Conservation (phyloP, 257 asterid species). For the Scutellaria baicalensis region DNA sequence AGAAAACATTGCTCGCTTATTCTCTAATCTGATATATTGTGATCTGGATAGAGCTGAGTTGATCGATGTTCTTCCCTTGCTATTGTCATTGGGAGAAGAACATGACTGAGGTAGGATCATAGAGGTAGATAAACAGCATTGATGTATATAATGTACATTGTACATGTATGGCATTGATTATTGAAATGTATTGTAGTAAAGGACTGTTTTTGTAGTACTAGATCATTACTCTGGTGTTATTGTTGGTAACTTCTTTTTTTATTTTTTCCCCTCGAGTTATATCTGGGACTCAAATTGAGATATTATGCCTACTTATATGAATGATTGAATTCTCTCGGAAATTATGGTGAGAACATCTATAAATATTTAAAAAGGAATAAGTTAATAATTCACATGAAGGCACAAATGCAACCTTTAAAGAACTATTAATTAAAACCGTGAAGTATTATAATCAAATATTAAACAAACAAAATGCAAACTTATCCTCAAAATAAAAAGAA, state of each 20-base stretch:
- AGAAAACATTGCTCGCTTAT: background rate
- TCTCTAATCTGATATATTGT: background rate
- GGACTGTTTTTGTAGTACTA: background rate
- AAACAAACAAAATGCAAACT: too few species aligned
- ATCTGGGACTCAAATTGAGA: background rate
- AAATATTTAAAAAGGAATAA: too few species aligned
- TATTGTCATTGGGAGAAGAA: background rate
- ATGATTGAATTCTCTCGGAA: too few species aligned
- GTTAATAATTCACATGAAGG: too few species aligned
- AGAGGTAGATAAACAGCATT: conserved; percentile 13
- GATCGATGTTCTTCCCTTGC: background rate
- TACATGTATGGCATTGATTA: background rate
- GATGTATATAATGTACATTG: conserved; percentile 18
- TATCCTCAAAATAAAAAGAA: too few species aligned
- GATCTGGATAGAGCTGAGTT: background rate
- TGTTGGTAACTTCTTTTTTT: background rate
- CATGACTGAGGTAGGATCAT: background rate
- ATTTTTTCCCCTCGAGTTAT: background rate
- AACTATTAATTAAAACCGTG: too few species aligned
- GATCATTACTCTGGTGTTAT: background rate
- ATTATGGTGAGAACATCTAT: too few species aligned
- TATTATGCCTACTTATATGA: too few species aligned
- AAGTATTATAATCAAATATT: too few species aligned
- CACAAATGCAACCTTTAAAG: too few species aligned
- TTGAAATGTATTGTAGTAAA: background rate